Conservation (phyloP, 129 eudicot genomes). For the Pulicaria dysenterica region DNA sequence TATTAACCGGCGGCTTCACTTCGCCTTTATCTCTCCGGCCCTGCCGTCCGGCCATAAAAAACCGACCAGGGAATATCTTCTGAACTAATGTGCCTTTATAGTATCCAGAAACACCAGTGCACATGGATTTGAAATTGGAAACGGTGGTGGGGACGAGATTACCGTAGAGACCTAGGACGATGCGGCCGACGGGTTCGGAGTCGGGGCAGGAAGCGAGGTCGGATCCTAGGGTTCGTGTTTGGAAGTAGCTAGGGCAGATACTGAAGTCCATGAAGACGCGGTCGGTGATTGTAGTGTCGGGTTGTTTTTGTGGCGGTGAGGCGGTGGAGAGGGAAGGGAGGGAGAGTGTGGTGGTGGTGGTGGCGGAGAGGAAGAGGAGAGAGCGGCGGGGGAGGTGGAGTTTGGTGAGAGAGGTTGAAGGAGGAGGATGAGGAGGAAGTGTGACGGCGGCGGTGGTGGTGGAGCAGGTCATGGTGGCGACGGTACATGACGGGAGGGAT, state of each 20-base stretch:
- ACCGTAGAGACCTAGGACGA: conserved; percentile 82
- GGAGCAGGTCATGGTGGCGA: conserved; percentile 42
- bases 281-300: conserved; percentile 92
- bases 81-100: conserved; percentile 82
- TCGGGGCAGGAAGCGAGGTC: conserved; percentile 62
- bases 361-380: conserved; percentile 63
- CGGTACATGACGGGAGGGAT: conserved; percentile 51
- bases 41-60: conserved; percentile 76
- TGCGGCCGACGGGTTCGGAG: conserved; percentile 71
- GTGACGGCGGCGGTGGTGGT: conserved; percentile 40
- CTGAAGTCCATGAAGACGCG: conserved; percentile 82
- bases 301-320: conserved; percentile 44
- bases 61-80: conserved; percentile 79
- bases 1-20: conserved; percentile 60
- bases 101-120: conserved; percentile 54
- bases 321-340: conserved; percentile 41
- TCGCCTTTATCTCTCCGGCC: conserved; percentile 83
- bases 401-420: conserved; percentile 27
- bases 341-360: conserved; percentile 46
- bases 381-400: conserved; percentile 82
- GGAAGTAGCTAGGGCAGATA: conserved; percentile 82
- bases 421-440: conserved; percentile 19
- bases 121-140: conserved; percentile 87
- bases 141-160: conserved; percentile 84
- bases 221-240: conserved; percentile 60